Evolutionary conservation across 2,329 filamentous ascomycete genomes (phyloP), one percentile per base, ranked within the genome.

Genomic region (Neofusicoccum parvum): DNA sequence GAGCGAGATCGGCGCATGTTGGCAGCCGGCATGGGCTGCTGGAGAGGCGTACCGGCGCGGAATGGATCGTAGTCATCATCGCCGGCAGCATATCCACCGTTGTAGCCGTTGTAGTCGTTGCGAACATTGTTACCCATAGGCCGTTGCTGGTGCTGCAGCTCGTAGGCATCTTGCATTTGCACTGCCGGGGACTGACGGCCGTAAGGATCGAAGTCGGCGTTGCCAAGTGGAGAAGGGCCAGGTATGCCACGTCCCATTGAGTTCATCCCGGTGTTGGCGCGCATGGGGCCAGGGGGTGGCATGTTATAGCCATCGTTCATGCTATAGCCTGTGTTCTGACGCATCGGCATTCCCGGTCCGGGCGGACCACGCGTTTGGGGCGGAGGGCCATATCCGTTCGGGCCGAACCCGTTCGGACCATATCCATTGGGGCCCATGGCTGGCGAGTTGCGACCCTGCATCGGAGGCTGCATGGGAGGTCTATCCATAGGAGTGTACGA

Each of bases 361-460:
- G 66, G 70, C 72, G 60, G 75, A 67, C 63, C 72, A 77, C 1
- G 75, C 75, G 63, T 72, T 74, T 64, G 75, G 76, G 15, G 72
- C 71, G 5, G 72, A 69, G 41, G 70, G 68, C 54, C 50, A 48
- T 14, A 72, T 43, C 32, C 66, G 68, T n/a, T 67, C 56, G 27
- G 65, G 34, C 11, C 48, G 54, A 45, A 65, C 7, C 45, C 59
- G 46, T 62, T 45, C n/a, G 48, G 20, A 23, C 34, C 48, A 32
- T 51, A 53, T 34, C 48, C 50, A 41, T 60, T 50, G 11, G 46
- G 36, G 17, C 54, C 54, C 27, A 58, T 15, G 14, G 62, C 36
- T n/a, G 49, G 62, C 41, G 49, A 46, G 17, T 45, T 64, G 49
- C 41, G 48, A 27, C 62, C 39, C 70, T 70, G 36, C 71, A 72